phyloP scores from a whole-genome alignment of 441 rosid species.

The Jatropha podagrica region DNA sequence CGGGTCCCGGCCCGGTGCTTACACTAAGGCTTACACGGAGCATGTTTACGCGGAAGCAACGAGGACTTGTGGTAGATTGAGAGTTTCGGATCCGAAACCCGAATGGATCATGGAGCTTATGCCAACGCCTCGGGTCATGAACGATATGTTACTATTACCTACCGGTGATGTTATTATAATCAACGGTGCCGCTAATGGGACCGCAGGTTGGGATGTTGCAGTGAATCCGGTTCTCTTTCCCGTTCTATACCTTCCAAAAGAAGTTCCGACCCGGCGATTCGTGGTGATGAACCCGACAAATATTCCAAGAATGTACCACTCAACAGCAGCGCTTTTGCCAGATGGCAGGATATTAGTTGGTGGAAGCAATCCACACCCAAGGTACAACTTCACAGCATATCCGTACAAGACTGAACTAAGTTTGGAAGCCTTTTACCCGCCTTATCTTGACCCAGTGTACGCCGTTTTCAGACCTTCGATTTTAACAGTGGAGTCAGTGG shows the following conservation, averaged over 20 bases:
- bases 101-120: constrained; percentile 50
- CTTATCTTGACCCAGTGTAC: constrained; percentile 46
- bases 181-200: constrained; percentile 51
- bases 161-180: constrained; percentile 45
- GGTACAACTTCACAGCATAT: constrained; percentile 56
- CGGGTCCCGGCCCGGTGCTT: constrained; percentile 58
- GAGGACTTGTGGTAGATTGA: constrained; percentile 60
- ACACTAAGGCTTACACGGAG: constrained; percentile 31
- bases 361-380: constrained; percentile 80
- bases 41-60: constrained; percentile 49
- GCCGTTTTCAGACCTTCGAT: constrained; percentile 50
- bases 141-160: constrained; percentile 47
- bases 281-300: constrained; percentile 45
- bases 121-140: constrained; percentile 54
- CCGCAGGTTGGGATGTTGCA: constrained; percentile 53
- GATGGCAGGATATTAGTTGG: constrained; percentile 85
- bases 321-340: constrained; percentile 60
- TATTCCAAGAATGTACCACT: constrained; percentile 76
- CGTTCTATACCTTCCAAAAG: constrained; percentile 38
- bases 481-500: constrained; percentile 42
- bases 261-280: constrained; percentile 47
- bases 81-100: constrained; percentile 53
- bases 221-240: constrained; percentile 43
- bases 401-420: constrained; percentile 76
- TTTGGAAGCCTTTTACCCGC: constrained; percentile 74